Base-by-base conservation (phyloP, 306 rosid genomes). In the Cotoneaster glaucophyllus region DNA sequence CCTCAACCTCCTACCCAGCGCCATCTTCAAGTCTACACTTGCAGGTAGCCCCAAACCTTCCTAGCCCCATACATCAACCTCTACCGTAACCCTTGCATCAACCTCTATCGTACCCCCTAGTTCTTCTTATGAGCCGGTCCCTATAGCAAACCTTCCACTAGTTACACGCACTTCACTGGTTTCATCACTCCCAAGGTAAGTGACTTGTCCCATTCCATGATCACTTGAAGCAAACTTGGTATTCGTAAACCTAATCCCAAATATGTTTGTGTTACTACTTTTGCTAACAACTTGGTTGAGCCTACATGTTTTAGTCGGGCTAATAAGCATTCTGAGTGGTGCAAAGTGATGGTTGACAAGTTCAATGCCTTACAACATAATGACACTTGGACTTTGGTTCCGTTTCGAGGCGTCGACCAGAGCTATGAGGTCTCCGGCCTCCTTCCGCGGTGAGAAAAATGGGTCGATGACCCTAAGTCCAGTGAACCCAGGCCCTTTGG, bases 41-140 rank as follows among this genome's bases (percentile, higher is more conserved):
- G 4, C 4, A 3, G 31, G 4, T n/a, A n/a, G 0, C 31, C 31
- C 31, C 4, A 0, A 4, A 0, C 4, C 31, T 4, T 0, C 3
- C 31, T 4, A 0, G 3, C 4, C 4, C 31, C 4, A 3, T 2
- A 43, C 12, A 12, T 4, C 1, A 11, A 14, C 50, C 2, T n/a
- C n/a, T n/a, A n/a, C n/a, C n/a, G n/a, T n/a, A n/a, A n/a, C n/a
- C n/a, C n/a, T n/a, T n/a, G n/a, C n/a, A n/a, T n/a, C n/a, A n/a
- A n/a, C n/a, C n/a, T n/a, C n/a, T n/a, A n/a, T n/a, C n/a, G n/a
- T n/a, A n/a, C n/a, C n/a, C n/a, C n/a, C n/a, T n/a, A n/a, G n/a
- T n/a, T n/a, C n/a, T n/a, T n/a, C n/a, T n/a, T n/a, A n/a, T n/a
- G n/a, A n/a, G n/a, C 0, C 13, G 1, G 5, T 0, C 32, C 5